These are phyloP conservation scores for Spergularia azorica DNA, from an alignment of 179 eudicot species.

Conservation along the genomic window DNA sequence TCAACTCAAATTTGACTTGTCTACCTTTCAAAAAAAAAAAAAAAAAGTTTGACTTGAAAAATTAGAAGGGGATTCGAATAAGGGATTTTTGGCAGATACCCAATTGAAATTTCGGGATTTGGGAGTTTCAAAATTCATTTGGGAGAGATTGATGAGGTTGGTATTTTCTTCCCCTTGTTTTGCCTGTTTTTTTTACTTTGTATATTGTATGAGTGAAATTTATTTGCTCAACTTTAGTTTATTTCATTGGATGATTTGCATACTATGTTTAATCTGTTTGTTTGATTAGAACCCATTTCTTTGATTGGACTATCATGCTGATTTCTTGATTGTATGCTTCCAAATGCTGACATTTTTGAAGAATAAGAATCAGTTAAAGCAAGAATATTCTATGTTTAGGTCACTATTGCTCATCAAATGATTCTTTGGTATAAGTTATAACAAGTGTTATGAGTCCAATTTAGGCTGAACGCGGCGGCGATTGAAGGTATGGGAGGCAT, in stretches of 20 bases:
- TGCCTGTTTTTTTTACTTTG: background rate
- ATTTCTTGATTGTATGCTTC: no score
- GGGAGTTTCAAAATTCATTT: background rate
- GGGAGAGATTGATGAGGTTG: slow-evolving; percentile 2
- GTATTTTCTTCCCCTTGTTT: background rate
- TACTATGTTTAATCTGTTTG: background rate
- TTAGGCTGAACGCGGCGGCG: background rate
- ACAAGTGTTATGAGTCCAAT: background rate
- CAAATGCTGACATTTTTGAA: no score
- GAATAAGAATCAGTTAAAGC: no score
- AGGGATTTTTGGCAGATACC: background rate
- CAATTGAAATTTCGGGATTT: background rate
- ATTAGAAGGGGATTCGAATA: no score
- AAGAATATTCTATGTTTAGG: no score
- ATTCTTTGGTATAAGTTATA: background rate
- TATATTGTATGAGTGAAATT: background rate
- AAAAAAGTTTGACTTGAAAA: no score
- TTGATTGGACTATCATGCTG: no score
- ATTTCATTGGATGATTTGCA: background rate
- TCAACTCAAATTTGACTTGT: no score
- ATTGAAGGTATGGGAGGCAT: background rate
- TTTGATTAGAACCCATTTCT: background rate
- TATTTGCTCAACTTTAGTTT: background rate
- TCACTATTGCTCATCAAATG: no score
- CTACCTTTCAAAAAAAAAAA: no score